A percentile compares a stretch with the other conserved stretches of the same genome.
Evolutionary conservation across 192 early-diverging fungal genomes (phyloP).

Genomic region (Geranomyces michiganensis): DNA sequence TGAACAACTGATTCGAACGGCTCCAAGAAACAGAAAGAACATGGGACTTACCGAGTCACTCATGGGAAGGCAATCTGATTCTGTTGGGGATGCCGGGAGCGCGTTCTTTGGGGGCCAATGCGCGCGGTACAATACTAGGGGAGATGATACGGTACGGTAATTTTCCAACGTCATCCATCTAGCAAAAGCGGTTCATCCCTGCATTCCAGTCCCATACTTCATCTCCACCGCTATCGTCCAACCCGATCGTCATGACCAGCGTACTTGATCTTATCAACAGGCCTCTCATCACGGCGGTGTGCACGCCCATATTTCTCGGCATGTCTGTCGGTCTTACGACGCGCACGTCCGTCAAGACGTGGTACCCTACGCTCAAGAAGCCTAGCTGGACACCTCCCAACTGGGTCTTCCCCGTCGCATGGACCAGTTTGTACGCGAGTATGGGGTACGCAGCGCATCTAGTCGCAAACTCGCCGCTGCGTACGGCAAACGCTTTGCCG

Average conservation of each 20-base stretch:
- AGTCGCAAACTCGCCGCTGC: neutral
- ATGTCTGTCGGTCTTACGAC: slow-evolving; percentile 17
- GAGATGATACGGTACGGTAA: no score
- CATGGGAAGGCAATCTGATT: no score
- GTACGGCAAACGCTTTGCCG: neutral
- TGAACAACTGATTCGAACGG: no score
- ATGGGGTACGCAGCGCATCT: slow-evolving; percentile 33
- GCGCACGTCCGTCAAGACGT: slow-evolving; percentile 11
- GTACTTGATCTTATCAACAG: slow-evolving; percentile 21
- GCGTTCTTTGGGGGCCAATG: no score
- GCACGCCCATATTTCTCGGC: slow-evolving; percentile 22
- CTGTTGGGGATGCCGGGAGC: no score
- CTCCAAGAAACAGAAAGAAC: no score
- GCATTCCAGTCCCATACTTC: no score
- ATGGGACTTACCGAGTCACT: no score
- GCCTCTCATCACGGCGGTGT: slow-evolving; percentile 28
- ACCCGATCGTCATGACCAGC: slow-evolving; percentile 17
- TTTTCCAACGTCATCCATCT: no score
- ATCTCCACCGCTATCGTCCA: no score
- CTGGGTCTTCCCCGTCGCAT: slow-evolving; percentile 32
- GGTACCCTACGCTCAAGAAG: slow-evolving; percentile 33
- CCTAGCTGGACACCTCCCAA: slow-evolving; percentile 36
- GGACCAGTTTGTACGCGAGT: slow-evolving; percentile 31
- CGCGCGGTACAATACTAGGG: no score
- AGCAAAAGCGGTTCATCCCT: no score